Percentiles rank a stretch among this genome's conserved stretches.
Evolutionary conservation across 805 yeast species (phyloP).

Genomic region (Starmerella kuoi): DNA sequence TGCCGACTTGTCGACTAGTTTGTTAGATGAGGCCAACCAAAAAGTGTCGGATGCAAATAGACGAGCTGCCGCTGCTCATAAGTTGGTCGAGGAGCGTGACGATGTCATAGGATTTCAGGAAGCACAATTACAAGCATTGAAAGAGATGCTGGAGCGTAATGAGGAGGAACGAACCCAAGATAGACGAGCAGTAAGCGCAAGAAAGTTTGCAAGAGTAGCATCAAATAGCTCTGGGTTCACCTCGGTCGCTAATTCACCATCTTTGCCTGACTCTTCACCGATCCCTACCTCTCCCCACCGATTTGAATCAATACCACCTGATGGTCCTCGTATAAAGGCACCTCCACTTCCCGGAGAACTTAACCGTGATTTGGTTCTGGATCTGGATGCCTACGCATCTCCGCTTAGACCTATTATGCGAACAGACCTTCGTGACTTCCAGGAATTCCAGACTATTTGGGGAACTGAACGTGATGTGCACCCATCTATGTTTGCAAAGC

Average conservation of each 20-base stretch:
- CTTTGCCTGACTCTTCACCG: not conserved
- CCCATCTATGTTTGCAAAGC: constrained; percentile 8
- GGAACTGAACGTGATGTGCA: constrained; percentile 8
- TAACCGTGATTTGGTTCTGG: constrained; percentile 14
- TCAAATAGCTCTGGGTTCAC: not conserved
- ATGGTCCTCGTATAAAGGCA: not conserved
- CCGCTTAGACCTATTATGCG: constrained; percentile 25
- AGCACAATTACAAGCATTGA: constrained; percentile 48
- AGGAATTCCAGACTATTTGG: constrained; percentile 15
- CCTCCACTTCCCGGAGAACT: constrained; percentile 3
- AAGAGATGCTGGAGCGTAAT: constrained; percentile 37
- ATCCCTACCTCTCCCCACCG: not conserved
- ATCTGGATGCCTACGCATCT: constrained; percentile 21
- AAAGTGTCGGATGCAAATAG: constrained; percentile 66
- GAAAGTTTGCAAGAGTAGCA: not conserved
- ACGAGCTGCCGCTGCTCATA: constrained; percentile 47
- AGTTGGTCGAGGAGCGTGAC: constrained; percentile 54
- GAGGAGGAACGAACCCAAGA: not conserved
- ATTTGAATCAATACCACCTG: not conserved
- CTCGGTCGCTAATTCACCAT: not conserved
- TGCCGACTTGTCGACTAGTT: constrained; percentile 41
- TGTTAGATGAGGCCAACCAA: constrained; percentile 45
- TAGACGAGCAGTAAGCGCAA: not conserved
- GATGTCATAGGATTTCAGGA: constrained; percentile 49
- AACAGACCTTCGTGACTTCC: constrained; percentile 21